These are phyloP conservation scores for Agrostemma githago DNA, from an alignment of 148 eudicot genomes.

Conservation along the genomic window DNA sequence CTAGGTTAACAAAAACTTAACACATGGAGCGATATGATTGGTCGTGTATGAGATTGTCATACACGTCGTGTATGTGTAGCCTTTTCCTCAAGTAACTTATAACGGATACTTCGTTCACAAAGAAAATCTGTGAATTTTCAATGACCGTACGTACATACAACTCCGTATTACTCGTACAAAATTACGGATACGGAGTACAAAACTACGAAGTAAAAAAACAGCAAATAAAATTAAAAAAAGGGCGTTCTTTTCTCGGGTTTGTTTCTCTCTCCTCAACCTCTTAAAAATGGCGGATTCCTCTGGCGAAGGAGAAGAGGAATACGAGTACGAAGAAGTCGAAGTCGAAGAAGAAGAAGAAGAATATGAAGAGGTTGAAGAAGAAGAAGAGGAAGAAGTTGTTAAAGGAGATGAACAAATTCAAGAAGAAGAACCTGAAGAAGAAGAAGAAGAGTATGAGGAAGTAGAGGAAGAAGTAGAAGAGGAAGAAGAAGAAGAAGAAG, in stretches of 20 bases:
- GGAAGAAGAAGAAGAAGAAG: constrained; percentile 5
- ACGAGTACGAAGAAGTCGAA: constrained; percentile 30
- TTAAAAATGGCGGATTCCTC: constrained; percentile 12
- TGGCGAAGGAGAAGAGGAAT: constrained; percentile 17
- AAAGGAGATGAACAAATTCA: constrained; percentile 1
- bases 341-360: constrained; percentile 25
- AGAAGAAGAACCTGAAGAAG: constrained; percentile 14
- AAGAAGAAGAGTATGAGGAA: constrained; percentile 1
- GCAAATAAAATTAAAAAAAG: background rate
- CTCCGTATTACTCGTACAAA: too few relatives aligned
- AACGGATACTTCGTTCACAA: too few relatives aligned
- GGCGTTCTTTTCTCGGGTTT: background rate
- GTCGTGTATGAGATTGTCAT: too few relatives aligned
- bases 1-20: too few relatives aligned
- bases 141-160: too few relatives aligned
- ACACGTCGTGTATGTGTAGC: too few relatives aligned
- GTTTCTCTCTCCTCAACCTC: background rate
- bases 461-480: constrained; percentile 4
- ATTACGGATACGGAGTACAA: background rate
- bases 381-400: background rate
- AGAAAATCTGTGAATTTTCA: too few relatives aligned
- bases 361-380: constrained; percentile 1
- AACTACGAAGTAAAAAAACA: background rate
- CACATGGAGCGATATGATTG: too few relatives aligned
- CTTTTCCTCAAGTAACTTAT: too few relatives aligned